Evolutionary conservation across 2,329 filamentous ascomycete genomes (phyloP), one percentile per base, ranked within the genome.

Genomic region (Davidsoniella neocaledoniae): DNA sequence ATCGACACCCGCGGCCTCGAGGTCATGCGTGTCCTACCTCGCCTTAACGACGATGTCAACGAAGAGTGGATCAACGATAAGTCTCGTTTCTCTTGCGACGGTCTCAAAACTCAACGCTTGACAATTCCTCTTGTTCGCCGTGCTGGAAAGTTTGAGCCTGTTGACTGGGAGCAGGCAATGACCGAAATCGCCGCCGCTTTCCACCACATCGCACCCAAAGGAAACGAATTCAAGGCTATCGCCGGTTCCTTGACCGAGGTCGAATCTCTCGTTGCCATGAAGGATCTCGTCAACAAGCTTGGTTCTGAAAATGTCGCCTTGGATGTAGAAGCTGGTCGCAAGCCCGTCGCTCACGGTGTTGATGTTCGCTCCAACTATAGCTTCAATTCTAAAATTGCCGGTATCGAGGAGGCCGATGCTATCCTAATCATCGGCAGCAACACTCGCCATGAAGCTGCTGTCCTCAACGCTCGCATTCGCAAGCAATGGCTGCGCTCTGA

Each of bases 1-100:
- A 81, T 96, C 42, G 91, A 98, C 67, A 83, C 87, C 52, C 80
- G 91, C 61, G 91, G 91, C 53, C 72, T 95, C 56, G 88, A 96
- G 68, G 90, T 98, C 47, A 94, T 98, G 88, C 82, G 91, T 59
- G 75, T 98, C 54, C 63, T 95, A 14, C 91, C 91, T 53, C 79
- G 91, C 59, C 74, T 98, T 54, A 98, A 98, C 64, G 91, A 98
- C 63, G 88, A 96, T 60, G 79, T 98, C 59, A 98, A 98, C 66
- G 91, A 98, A 70, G 91, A 98, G 67, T 98, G 91, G 91, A 96
- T 98, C 65, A 91, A 96, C 67, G 91, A 98, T 72, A 98, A 96
- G 75, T 81, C 86, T 39, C 80, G 91, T 56, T 98, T 96, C 64
- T 90, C 91, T 40, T 94, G 88, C 64, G 91, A 98, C 64, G 91